Conservation (phyloP, 208 protist genomes). For the Entamoeba invadens region DNA sequence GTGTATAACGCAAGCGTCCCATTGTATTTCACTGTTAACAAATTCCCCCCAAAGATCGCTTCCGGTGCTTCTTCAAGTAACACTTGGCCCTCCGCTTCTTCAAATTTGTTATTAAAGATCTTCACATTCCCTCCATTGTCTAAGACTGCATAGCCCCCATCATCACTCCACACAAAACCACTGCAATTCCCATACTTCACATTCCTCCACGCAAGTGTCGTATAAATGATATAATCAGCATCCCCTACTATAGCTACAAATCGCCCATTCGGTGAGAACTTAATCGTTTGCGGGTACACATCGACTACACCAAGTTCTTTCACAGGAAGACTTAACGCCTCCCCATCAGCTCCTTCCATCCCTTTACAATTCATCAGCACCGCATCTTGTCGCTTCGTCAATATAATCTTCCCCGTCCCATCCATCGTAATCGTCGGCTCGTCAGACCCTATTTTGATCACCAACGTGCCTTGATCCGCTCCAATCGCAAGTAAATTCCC, state of each 20-base stretch:
- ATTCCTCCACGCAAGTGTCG: slow-evolving; percentile 2
- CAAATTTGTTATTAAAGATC: slow-evolving; percentile 6
- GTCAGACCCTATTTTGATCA: slow-evolving; percentile 14
- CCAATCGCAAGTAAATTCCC: slow-evolving; percentile 6
- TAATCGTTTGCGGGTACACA: slow-evolving; percentile 9
- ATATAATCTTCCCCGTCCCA: slow-evolving; percentile 3
- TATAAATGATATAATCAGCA: slow-evolving; percentile 20
- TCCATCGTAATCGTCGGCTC: slow-evolving; percentile 8
- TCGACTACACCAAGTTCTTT: slow-evolving; percentile 9
- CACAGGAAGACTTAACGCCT: neutral
- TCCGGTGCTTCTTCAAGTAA: neutral
- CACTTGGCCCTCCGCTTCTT: neutral
- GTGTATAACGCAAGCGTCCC: neutral
- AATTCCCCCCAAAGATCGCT: neutral
- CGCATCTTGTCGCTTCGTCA: slow-evolving; percentile 1
- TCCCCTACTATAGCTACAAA: slow-evolving; percentile 16
- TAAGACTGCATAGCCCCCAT: slow-evolving; percentile 4
- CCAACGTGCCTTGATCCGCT: neutral
- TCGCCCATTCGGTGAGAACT: slow-evolving; percentile 14
- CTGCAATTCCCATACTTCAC: slow-evolving; percentile 7
- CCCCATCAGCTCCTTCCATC: neutral
- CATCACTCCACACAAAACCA: slow-evolving; percentile 11
- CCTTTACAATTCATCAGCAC: neutral
- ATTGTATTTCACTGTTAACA: neutral
- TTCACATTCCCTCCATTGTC: neutral